A percentile compares a stretch with the other conserved stretches of the same genome.
These are phyloP conservation scores for Sclerotinia trifoliorum DNA, from an alignment of 2,329 filamentous ascomycete genomes.

Conservation along the genomic window DNA sequence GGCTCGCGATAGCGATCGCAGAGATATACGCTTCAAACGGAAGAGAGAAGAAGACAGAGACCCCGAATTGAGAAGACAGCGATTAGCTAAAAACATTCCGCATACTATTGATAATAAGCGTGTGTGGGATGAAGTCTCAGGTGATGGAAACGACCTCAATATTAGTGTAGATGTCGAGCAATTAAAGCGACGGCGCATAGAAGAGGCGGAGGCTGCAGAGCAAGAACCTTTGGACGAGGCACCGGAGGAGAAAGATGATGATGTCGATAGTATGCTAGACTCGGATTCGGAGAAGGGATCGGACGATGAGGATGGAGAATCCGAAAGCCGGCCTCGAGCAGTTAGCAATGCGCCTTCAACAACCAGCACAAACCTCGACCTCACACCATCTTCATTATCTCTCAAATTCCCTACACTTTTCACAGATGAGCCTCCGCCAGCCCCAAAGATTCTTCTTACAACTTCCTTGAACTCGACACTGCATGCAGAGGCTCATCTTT, in stretches of 20 bases:
- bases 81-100: constrained; percentile 76
- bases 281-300: constrained; percentile 51
- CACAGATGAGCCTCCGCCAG: constrained; percentile 55
- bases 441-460: constrained; percentile 87
- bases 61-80: constrained; percentile 69
- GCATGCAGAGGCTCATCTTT: constrained; percentile 75
- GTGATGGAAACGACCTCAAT: constrained; percentile 58
- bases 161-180: constrained; percentile 56
- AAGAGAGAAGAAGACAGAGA: constrained; percentile 85
- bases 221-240: constrained; percentile 45
- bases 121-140: constrained; percentile 78
- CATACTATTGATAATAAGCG: constrained; percentile 83
- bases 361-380: constrained; percentile 62
- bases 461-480: constrained; percentile 86
- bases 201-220: constrained; percentile 48
- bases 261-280: constrained; percentile 77
- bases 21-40: constrained; percentile 72
- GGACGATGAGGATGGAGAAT: constrained; percentile 47
- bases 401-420: constrained; percentile 64
- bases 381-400: constrained; percentile 59
- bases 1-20: constrained; percentile 67
- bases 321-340: constrained; percentile 42
- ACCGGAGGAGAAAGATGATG: constrained; percentile 51
- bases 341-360: constrained; percentile 52
- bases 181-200: constrained; percentile 56